Evolutionary conservation across 2,329 filamentous ascomycete genomes (phyloP).

Genomic region (Lachnellula cervina): DNA sequence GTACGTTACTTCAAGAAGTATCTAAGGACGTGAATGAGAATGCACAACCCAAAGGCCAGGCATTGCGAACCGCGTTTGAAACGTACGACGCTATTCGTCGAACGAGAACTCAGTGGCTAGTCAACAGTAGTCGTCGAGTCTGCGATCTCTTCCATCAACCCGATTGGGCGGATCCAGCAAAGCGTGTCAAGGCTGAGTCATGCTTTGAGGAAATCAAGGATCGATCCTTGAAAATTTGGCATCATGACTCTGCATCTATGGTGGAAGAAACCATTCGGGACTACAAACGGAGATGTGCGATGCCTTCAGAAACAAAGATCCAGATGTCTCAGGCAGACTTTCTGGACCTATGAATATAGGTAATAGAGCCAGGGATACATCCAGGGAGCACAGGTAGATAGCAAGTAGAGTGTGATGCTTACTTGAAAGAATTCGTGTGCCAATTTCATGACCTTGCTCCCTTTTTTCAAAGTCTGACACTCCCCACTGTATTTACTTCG

Average conservation of each 20-base stretch:
- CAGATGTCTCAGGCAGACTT: background rate
- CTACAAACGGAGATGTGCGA: background rate
- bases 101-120: conserved; percentile 36
- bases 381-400: too few species aligned
- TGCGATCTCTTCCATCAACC: conserved; percentile 25
- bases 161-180: conserved; percentile 29
- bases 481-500: too few species aligned
- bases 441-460: too few species aligned
- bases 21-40: background rate
- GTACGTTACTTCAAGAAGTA: background rate
- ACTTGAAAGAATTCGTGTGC: too few species aligned
- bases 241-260: conserved; percentile 11
- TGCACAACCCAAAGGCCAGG: conserved; percentile 20
- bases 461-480: too few species aligned
- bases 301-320: background rate
- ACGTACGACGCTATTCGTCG: conserved; percentile 36
- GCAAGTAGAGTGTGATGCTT: too few species aligned
- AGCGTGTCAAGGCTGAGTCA: conserved; percentile 21
- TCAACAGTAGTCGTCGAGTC: conserved; percentile 32
- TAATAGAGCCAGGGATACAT: too few species aligned
- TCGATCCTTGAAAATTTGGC: conserved; percentile 10
- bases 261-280: conserved; percentile 1
- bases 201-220: conserved; percentile 24
- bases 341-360: background rate
- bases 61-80: conserved; percentile 30